phyloP scores from a whole-genome alignment of 2,329 filamentous ascomycete species.

The Aaosphaeria arxii region DNA sequence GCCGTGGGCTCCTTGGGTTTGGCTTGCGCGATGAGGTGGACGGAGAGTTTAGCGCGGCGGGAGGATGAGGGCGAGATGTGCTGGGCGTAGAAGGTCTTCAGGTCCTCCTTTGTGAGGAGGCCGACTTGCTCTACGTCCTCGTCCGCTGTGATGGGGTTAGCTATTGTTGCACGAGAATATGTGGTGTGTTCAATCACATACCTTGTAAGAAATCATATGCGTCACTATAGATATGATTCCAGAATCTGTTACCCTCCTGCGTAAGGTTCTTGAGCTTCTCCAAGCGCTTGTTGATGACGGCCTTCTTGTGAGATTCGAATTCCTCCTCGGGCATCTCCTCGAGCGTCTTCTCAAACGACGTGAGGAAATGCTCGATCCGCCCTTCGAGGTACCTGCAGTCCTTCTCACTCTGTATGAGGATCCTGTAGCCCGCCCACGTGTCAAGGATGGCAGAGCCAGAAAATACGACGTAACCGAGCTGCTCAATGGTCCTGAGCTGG shows the following conservation, averaged over 20 bases:
- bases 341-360: slow-evolving; percentile 62
- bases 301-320: slow-evolving; percentile 89
- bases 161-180: background rate
- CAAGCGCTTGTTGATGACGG: slow-evolving; percentile 78
- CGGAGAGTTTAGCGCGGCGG: slow-evolving; percentile 74
- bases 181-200: slow-evolving; percentile 42
- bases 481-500: slow-evolving; percentile 92
- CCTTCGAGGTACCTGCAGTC: slow-evolving; percentile 79
- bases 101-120: slow-evolving; percentile 71
- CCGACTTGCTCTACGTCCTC: slow-evolving; percentile 74
- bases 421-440: slow-evolving; percentile 73
- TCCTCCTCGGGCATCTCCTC: slow-evolving; percentile 75
- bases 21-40: slow-evolving; percentile 78
- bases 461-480: slow-evolving; percentile 95
- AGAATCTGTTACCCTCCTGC: slow-evolving; percentile 79
- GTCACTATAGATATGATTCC: slow-evolving; percentile 80
- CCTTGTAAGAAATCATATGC: slow-evolving; percentile 87
- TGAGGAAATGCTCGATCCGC: slow-evolving; percentile 82
- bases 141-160: slow-evolving; percentile 51
- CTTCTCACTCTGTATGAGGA: slow-evolving; percentile 92
- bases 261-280: slow-evolving; percentile 92
- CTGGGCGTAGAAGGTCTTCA: slow-evolving; percentile 73
- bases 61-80: slow-evolving; percentile 74
- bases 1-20: slow-evolving; percentile 35
- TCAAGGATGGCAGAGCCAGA: slow-evolving; percentile 72